Conservation (phyloP, 179 eudicot genomes). For the Spergularia azorica region DNA sequence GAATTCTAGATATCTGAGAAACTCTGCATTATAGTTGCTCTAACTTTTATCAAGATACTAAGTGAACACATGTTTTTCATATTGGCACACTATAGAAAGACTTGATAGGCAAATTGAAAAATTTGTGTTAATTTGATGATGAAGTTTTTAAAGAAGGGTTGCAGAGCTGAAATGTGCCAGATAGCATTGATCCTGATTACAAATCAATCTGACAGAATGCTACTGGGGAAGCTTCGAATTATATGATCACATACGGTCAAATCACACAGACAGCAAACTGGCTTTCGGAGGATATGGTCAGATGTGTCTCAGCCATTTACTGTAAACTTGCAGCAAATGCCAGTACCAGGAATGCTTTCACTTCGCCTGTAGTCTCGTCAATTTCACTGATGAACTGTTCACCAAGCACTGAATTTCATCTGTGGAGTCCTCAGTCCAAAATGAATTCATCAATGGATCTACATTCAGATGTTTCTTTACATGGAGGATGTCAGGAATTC, state of each 20-base stretch:
- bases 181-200: not conserved
- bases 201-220: slow-evolving; percentile 24
- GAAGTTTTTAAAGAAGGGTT: too few species aligned
- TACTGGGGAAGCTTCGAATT: slow-evolving; percentile 25
- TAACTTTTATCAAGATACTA: too few species aligned
- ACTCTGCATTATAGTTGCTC: too few species aligned
- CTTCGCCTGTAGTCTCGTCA: slow-evolving; percentile 45
- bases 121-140: not conserved
- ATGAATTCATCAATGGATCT: slow-evolving; percentile 32
- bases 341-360: slow-evolving; percentile 19
- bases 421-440: slow-evolving; percentile 38
- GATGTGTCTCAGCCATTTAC: slow-evolving; percentile 61
- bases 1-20: too few species aligned
- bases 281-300: slow-evolving; percentile 82
- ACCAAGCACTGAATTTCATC: slow-evolving; percentile 33
- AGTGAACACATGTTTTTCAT: too few species aligned
- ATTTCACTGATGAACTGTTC: slow-evolving; percentile 42
- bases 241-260: slow-evolving; percentile 13
- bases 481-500: slow-evolving; percentile 15
- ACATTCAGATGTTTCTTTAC: slow-evolving; percentile 33
- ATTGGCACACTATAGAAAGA: not conserved
- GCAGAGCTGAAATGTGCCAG: not conserved
- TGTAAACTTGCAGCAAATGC: slow-evolving; percentile 58
- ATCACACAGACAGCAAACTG: slow-evolving; percentile 55
- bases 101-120: not conserved